Evolutionary conservation across 805 yeast genomes (phyloP), one percentile per base, ranked within the genome.

Genomic region (Kazachstania viticola): DNA sequence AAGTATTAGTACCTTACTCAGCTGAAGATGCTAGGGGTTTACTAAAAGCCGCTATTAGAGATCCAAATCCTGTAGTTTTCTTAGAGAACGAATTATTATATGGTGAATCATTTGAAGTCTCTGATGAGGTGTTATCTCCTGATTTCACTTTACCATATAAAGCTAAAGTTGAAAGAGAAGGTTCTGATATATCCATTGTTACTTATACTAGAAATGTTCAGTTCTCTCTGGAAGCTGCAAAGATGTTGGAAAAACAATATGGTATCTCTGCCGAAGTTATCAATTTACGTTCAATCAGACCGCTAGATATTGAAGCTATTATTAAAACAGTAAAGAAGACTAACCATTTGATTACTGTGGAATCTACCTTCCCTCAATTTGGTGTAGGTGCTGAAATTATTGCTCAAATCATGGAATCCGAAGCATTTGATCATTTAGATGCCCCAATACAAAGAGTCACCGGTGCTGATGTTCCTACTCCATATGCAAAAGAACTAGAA

Each of bases 381-480:
- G 97, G 98, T 68, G 94, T 91, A 46, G 98, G 99, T 55, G 83
- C 96, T 33, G 99, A 91, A 71, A 82, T 91, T 53, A 75, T 87
- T 60, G 98, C 97, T 40, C 95, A 85, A 65, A 70, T 91, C 57
- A 85, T 91, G 95, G 99, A 91, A 68, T 75, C 93, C 37, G 96
- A 87, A 64, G 97, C 94, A 33, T 91, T 91, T 47, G 98, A 91
- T 65, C 83, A 85, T 74, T 74, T 91, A 56, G 99, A 91, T 64
- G 94, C 97, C 39, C 99, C 99, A 49, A 83, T 91, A 46, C 94
- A 79, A 68, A 84, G 99, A 72, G 88, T 87, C 52, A 91, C 98
- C 38, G 98, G 98, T 62, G 94, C 97, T 58, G 99, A 91, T 68
- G 96, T 87, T 21, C 99, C 99, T 62, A 91, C 98, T 48, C 99